Evolutionary conservation across 2,329 filamentous ascomycete genomes (phyloP).

Genomic region (Alternaria longipes): DNA sequence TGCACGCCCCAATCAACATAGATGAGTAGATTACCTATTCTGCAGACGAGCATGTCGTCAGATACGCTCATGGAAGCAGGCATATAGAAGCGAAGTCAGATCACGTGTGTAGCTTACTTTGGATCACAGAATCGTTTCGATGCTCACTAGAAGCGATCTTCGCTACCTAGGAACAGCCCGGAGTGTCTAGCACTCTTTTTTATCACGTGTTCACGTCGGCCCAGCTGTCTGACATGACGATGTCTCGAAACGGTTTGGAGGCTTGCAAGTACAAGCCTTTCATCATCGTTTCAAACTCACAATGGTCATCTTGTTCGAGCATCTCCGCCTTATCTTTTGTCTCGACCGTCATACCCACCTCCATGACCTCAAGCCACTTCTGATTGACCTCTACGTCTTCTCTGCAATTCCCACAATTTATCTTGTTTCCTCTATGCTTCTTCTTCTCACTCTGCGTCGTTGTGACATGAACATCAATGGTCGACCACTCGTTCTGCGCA

Average conservation of each 20-base stretch:
- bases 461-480: not conserved
- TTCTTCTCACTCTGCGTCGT: not conserved
- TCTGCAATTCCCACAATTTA: not conserved
- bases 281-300: not conserved
- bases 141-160: not conserved
- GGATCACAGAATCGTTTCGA: not conserved
- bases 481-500: not conserved
- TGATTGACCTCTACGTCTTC: not conserved
- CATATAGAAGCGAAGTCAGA: not conserved
- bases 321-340: not conserved
- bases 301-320: not conserved
- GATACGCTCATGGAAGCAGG: conserved; percentile 6
- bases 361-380: not conserved
- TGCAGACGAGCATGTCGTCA: conserved; percentile 1
- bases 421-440: not conserved
- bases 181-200: not conserved
- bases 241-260: not conserved
- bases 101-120: not conserved
- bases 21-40: conserved; percentile 18
- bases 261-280: not conserved
- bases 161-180: not conserved
- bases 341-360: not conserved
- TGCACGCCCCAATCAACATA: conserved; percentile 20
- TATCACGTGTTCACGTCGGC: not conserved
- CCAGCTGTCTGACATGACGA: not conserved